A percentile compares a stretch with the other conserved stretches of the same genome.
Conservation (phyloP, 306 rosid species). For the Senna tora region DNA sequence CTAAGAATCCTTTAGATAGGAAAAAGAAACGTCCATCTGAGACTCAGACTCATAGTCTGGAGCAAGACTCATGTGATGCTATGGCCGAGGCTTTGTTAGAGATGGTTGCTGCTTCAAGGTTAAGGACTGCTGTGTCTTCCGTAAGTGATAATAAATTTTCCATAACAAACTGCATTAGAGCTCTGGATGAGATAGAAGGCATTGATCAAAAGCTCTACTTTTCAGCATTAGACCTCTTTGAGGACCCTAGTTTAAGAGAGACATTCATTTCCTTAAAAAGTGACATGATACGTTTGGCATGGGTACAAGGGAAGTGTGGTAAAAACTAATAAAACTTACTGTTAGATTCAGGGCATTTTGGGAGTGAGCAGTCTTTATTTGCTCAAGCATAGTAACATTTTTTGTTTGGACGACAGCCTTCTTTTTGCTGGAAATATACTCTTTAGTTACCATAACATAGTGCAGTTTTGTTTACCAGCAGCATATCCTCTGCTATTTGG, state of each 20-base stretch:
- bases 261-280: constrained; percentile 69
- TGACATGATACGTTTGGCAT: constrained; percentile 53
- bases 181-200: constrained; percentile 71
- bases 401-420: constrained; percentile 20
- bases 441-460: constrained; percentile 1
- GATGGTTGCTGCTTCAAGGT: constrained; percentile 69
- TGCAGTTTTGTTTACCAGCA: neutral
- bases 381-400: neutral
- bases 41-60: constrained; percentile 46
- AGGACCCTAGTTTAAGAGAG: constrained; percentile 70
- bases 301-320: constrained; percentile 74
- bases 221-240: constrained; percentile 78
- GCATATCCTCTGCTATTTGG: neutral
- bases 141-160: constrained; percentile 61
- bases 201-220: constrained; percentile 61
- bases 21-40: constrained; percentile 73
- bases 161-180: constrained; percentile 72
- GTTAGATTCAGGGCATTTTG: constrained; percentile 37
- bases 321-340: constrained; percentile 35
- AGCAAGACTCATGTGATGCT: constrained; percentile 53
- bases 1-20: constrained; percentile 52
- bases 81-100: constrained; percentile 71
- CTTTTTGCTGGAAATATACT: constrained; percentile 32
- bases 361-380: constrained; percentile 24
- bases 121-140: constrained; percentile 43